Base-by-base conservation (phyloP, 2,329 filamentous ascomycete species). In the Ramularia endophylla region DNA sequence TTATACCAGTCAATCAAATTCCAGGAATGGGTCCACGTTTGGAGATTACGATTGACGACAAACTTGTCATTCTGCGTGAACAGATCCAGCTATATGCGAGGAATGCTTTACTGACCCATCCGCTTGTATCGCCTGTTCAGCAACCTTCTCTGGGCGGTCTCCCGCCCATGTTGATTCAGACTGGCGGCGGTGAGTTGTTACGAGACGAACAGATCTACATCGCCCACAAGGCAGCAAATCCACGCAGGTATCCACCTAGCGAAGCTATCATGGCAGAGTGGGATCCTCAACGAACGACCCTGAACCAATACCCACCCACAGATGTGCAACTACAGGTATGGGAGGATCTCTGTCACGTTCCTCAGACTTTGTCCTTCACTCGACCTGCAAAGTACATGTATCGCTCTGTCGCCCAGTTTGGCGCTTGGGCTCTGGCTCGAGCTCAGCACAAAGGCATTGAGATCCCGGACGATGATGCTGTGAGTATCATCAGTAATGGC, bases 341-440 rank as follows among this genome's bases (percentile, higher is more conserved):
- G 89, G 90, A 97, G 43, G 85, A 95, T 55, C 70, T 97, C 2
- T 97, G 92, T 56, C 90, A 97, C 59, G 89, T 94, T 5, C 82
- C 84, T 0, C 87, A 90, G 1, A 95, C 89, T 0, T 73, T 97
- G n/a, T 94, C 87, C 55, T 97, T 95, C 62, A 97, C 90, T 0
- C 77, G 83, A n/a, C 92, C 92, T 1, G 92, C 90, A 33, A 97
- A 97, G 62, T 85, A 85, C 66, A 95, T 97, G 88, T 97, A 87
- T 61, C 78, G 90, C 35, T 86, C 87, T 1, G 80, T 95, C 38
- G 85, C 92, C 0, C 90, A 95, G 53, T 97, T 98, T 57, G 85
- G 88, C 2, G 87, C 89, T 0, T 97, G 89, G 89, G 84, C 85
- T 0, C 72, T 95, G 16, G 87, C 89, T 1, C 74, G 83, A 50